A percentile compares a stretch with the other conserved stretches of the same genome.
phyloP scores from a whole-genome alignment of 441 rosid genomes.

The Gossypium davidsonii region DNA sequence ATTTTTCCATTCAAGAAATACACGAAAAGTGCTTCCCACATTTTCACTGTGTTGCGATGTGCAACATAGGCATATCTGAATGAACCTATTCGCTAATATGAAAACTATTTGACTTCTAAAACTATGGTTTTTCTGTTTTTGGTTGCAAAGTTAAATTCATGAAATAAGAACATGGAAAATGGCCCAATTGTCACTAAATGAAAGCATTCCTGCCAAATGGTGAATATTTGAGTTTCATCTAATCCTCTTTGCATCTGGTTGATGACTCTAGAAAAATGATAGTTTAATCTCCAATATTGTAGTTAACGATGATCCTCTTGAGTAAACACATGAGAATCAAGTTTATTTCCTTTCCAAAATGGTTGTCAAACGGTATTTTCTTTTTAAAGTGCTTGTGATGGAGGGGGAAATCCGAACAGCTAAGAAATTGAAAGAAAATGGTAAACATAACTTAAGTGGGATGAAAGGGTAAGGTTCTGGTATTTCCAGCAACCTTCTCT shows the following conservation, averaged over 20 bases:
- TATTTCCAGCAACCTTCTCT: no score
- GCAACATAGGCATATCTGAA: background rate
- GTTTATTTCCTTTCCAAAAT: background rate
- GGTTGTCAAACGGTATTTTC: background rate
- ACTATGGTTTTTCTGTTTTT: background rate
- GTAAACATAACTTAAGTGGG: no score
- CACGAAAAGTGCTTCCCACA: background rate
- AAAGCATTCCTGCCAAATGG: constrained; percentile 7
- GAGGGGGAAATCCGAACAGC: no score
- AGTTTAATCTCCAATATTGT: background rate
- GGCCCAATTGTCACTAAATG: background rate
- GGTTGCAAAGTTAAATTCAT: background rate
- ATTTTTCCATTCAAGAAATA: background rate
- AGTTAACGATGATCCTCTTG: background rate
- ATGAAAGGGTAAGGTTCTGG: no score
- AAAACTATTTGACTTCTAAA: background rate
- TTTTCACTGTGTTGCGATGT: background rate
- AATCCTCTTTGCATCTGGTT: background rate
- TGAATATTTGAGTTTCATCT: background rate
- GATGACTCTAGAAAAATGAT: background rate
- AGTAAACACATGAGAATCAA: background rate
- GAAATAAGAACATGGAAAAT: background rate
- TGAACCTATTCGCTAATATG: background rate
- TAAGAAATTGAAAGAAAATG: no score
- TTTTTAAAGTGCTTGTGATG: background rate